Evolutionary conservation across 768 basidiomycete genomes (phyloP), one percentile per base, ranked within the genome.

Genomic region (Chalciporus chontae): DNA sequence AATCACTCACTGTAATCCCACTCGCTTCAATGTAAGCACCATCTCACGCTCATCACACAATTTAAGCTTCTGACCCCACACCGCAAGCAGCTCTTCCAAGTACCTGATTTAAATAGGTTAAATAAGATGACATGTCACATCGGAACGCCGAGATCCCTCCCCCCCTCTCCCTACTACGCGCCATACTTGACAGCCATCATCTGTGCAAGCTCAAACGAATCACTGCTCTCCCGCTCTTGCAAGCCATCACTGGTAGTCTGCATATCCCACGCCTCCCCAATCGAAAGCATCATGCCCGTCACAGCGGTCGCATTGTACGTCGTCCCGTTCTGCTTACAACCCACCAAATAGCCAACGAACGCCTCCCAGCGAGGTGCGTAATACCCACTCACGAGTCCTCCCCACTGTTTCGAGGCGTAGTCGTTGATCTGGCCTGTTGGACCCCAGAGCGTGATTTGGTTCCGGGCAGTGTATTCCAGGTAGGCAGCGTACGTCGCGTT

Each of bases 321-420:
- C 23, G 48, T 50, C 27, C 64, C 66, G 17, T 50, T 57, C 18
- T 41, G 41, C 56, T 71, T 71, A 21, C 54, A 56, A 8, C 45
- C 55, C 34, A 31, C 64, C n/a, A 74, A 54, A 43, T 71, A 71
- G 14, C 29, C 47, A 13, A 69, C 59, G 42, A 74, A 74, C 27
- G 64, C 59, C 48, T 51, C 49, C 73, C 73, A 74, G 2, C 73
- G 63, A 34, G 45, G 31, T 0, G 34, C 49, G 54, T 74, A 74
- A 57, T 74, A 74, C 4, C 55, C 59, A 11, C 64, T 57, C 29
- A 74, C 66, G 42, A 74, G 65, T 4, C 73, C 72, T 0, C 64
- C 68, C 72, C 72, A 73, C 52, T 69, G 69, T 47, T 74, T 74
- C n/a, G 72, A 72, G 18, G 72, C 73, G 42, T 74, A 74, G 51